phyloP scores from a whole-genome alignment of 805 yeast species.

The Suhomyces vadensis region DNA sequence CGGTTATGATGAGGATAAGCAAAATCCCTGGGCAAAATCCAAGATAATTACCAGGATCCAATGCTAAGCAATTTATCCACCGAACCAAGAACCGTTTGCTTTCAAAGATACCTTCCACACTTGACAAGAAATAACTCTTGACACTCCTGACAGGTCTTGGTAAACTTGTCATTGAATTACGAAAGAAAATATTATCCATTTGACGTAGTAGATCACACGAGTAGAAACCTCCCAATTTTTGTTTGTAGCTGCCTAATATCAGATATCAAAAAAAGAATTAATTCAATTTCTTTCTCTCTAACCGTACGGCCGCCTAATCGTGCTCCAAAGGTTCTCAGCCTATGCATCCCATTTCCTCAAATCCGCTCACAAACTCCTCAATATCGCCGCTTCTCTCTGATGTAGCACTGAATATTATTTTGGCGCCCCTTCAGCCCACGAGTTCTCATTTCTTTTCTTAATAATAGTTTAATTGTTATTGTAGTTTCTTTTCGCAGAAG shows the following conservation, averaged over 20 bases:
- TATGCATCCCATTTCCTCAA: background rate
- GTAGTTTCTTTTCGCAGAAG: background rate
- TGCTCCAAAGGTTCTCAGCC: background rate
- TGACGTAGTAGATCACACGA: no score
- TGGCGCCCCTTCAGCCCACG: slow-evolving; percentile 6
- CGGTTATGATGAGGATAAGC: no score
- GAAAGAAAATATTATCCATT: no score
- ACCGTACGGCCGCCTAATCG: background rate
- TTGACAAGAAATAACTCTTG: no score
- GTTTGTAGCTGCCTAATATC: no score
- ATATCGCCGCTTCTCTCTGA: background rate
- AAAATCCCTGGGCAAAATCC: no score
- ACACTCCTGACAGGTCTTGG: background rate
- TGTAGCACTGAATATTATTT: background rate
- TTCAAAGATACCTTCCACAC: no score
- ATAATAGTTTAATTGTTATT: slow-evolving; percentile 1
- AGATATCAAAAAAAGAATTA: background rate
- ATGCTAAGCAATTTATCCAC: background rate
- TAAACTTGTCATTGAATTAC: no score
- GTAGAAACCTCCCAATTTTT: no score
- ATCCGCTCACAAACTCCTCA: background rate
- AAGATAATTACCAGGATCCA: background rate
- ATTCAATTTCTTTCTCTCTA: background rate
- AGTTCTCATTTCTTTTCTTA: slow-evolving; percentile 8
- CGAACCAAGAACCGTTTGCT: background rate